Evolutionary conservation across 106 monocot genomes (phyloP).

Genomic region (Vanilla planifolia): DNA sequence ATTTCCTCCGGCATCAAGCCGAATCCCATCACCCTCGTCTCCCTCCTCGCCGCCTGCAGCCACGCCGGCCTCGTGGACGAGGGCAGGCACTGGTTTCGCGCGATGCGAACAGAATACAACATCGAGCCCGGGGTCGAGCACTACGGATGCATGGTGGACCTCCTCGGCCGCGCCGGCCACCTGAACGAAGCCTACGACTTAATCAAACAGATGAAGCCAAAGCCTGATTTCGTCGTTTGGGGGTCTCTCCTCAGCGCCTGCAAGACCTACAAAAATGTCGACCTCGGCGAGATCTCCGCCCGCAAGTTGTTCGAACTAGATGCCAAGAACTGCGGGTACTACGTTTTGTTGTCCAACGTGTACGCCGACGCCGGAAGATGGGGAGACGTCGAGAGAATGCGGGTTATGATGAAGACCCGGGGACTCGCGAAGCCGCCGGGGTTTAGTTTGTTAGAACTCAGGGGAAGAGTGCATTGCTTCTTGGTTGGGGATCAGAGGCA

Average conservation of each 20-base stretch:
- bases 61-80: slow-evolving; percentile 71
- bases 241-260: slow-evolving; percentile 78
- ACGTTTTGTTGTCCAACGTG: slow-evolving; percentile 83
- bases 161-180: slow-evolving; percentile 69
- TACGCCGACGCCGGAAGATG: slow-evolving; percentile 81
- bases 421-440: slow-evolving; percentile 69
- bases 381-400: slow-evolving; percentile 62
- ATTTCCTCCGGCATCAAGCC: slow-evolving; percentile 42
- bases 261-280: slow-evolving; percentile 64
- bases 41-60: slow-evolving; percentile 81
- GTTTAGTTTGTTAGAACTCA: slow-evolving; percentile 74
- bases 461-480: slow-evolving; percentile 63
- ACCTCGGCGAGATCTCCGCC: slow-evolving; percentile 70
- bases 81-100: slow-evolving; percentile 55
- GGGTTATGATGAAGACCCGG: slow-evolving; percentile 47
- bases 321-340: slow-evolving; percentile 68
- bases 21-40: slow-evolving; percentile 69
- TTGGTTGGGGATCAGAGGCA: slow-evolving; percentile 69
- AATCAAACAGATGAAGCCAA: slow-evolving; percentile 63
- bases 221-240: slow-evolving; percentile 75
- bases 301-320: slow-evolving; percentile 65
- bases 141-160: slow-evolving; percentile 86
- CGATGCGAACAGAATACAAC: slow-evolving; percentile 46
- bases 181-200: slow-evolving; percentile 61
- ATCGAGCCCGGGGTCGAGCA: slow-evolving; percentile 87